phyloP scores from a whole-genome alignment of 2,329 filamentous ascomycete species.

The Beauveria sp. region DNA sequence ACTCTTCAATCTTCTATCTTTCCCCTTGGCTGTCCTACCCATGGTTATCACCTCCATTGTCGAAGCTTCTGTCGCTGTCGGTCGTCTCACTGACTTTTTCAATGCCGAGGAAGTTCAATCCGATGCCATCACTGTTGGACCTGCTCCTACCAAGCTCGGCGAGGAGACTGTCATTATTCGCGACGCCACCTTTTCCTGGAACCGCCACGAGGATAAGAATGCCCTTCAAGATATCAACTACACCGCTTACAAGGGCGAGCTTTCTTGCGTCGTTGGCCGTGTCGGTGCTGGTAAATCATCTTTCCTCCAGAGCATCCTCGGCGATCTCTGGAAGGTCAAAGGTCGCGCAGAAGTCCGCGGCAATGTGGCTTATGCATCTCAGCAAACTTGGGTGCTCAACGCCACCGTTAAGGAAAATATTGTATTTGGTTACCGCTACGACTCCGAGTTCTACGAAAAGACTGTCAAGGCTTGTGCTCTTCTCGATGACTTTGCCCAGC shows the following conservation, averaged over 20 bases:
- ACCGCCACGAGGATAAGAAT: constrained; percentile 65
- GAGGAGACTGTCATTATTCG: constrained; percentile 81
- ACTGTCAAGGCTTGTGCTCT: constrained; percentile 89
- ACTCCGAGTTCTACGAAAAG: constrained; percentile 88
- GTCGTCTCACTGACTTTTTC: constrained; percentile 77
- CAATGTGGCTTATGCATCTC: constrained; percentile 81
- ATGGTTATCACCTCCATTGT: constrained; percentile 98
- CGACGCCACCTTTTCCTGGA: constrained; percentile 90
- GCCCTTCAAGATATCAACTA: constrained; percentile 80
- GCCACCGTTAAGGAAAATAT: constrained; percentile 97
- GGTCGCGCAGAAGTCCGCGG: constrained; percentile 80
- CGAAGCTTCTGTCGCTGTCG: constrained; percentile 88
- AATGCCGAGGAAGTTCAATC: constrained; percentile 81
- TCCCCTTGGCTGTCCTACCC: constrained; percentile 85
- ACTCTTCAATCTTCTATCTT: constrained; percentile 92
- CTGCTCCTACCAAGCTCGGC: constrained; percentile 64
- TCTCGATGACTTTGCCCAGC: constrained; percentile 78
- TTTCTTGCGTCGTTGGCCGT: constrained; percentile 86
- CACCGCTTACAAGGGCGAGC: constrained; percentile 82
- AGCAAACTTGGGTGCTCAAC: constrained; percentile 95
- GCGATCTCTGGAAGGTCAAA: constrained; percentile 83
- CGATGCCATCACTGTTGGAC: constrained; percentile 67
- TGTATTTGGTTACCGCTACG: constrained; percentile 89
- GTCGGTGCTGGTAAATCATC: constrained; percentile 97
- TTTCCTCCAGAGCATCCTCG: constrained; percentile 77